Percentiles rank a stretch among this genome's conserved stretches.
phyloP scores from a whole-genome alignment of 495 filamentous ascomycete species.

The Thermothielavioides terrestris region DNA sequence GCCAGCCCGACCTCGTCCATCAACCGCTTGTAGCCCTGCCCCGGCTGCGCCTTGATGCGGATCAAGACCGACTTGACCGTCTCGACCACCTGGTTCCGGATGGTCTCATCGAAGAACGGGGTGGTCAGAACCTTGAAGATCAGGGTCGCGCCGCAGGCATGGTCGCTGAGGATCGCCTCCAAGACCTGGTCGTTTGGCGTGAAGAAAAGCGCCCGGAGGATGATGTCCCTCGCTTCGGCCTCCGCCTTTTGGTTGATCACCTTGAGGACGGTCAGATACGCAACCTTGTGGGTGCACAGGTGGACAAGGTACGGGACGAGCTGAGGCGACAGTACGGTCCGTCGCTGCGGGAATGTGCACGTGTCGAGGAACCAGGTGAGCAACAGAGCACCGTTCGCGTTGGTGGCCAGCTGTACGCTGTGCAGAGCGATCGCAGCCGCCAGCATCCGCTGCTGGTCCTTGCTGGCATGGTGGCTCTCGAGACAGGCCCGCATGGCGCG shows the following conservation, averaged over 20 bases:
- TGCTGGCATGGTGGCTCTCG: slow-evolving; percentile 90
- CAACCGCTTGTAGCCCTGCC: slow-evolving; percentile 93
- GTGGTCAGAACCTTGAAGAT: slow-evolving; percentile 98
- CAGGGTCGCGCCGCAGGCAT: slow-evolving; percentile 84
- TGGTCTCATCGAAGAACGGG: slow-evolving; percentile 91
- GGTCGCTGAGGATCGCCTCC: slow-evolving; percentile 85
- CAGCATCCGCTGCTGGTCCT: slow-evolving; percentile 91
- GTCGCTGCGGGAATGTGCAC: slow-evolving; percentile 86
- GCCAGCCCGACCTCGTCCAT: slow-evolving; percentile 96
- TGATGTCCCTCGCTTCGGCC: slow-evolving; percentile 82
- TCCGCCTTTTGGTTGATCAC: slow-evolving; percentile 98
- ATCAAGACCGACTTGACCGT: slow-evolving; percentile 84
- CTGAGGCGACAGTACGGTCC: slow-evolving; percentile 84
- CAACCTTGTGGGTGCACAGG: slow-evolving; percentile 97
- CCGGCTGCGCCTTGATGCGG: slow-evolving; percentile 83
- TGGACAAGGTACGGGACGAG: slow-evolving; percentile 95
- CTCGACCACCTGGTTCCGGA: slow-evolving; percentile 78
- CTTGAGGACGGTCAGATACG: slow-evolving; percentile 93
- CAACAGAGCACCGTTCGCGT: slow-evolving; percentile 87
- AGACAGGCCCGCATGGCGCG: slow-evolving; percentile 94
- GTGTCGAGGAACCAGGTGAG: slow-evolving; percentile 98
- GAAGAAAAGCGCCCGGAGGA: slow-evolving; percentile 91
- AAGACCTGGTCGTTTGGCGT: slow-evolving; percentile 78
- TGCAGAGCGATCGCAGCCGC: slow-evolving; percentile 92
- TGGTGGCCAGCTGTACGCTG: slow-evolving; percentile 92